phyloP scores from a whole-genome alignment of 768 basidiomycete genomes.

The Serendipita sp. region DNA sequence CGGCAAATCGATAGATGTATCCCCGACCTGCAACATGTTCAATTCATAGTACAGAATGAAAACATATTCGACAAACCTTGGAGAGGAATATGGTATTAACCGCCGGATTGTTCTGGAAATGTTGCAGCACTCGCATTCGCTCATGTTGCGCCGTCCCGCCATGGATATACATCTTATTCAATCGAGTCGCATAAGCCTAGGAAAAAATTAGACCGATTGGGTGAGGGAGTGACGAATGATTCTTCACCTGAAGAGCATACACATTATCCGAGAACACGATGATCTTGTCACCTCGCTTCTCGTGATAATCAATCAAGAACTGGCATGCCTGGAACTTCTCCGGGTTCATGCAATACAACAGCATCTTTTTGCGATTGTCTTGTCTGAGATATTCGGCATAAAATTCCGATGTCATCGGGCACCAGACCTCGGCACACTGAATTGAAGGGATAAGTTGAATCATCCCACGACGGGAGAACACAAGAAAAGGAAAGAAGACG shows the following conservation, averaged over 20 bases:
- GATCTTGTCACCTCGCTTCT: constrained; percentile 94
- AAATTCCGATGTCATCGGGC: constrained; percentile 98
- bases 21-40: constrained; percentile 53
- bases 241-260: constrained; percentile 40
- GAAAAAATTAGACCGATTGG: neutral
- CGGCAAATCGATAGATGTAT: constrained; percentile 96
- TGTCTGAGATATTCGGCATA: constrained; percentile 93
- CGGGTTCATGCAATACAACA: constrained; percentile 99
- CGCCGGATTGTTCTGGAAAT: constrained; percentile 88
- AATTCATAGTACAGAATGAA: constrained; percentile 12
- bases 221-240: constrained; percentile 40
- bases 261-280: constrained; percentile 99
- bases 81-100: constrained; percentile 98
- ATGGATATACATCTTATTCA: constrained; percentile 90
- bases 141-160: constrained; percentile 90
- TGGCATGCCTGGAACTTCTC: constrained; percentile 99
- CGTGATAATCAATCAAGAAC: constrained; percentile 95
- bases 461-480: neutral
- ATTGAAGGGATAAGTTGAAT: neutral
- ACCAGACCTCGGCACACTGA: constrained; percentile 99
- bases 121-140: constrained; percentile 84
- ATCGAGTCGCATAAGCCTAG: constrained; percentile 69
- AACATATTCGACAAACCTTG: constrained; percentile 35
- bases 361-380: constrained; percentile 82
- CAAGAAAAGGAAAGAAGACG: constrained; percentile 14